These are phyloP conservation scores for Umbelopsis vinacea DNA, from an alignment of 192 early-diverging fungal species.

Conservation along the genomic window DNA sequence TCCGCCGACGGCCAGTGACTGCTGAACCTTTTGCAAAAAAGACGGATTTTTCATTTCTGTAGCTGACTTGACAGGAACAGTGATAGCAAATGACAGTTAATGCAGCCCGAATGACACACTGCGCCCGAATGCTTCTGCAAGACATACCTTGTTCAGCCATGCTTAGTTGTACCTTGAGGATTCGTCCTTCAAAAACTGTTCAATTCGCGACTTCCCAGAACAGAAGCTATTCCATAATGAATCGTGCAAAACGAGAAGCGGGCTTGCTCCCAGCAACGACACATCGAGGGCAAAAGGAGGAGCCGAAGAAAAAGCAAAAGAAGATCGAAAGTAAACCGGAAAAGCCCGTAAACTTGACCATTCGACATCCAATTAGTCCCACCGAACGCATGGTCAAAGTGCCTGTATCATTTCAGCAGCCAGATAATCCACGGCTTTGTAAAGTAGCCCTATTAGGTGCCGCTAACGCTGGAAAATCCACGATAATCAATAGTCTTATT, in stretches of 20 bases:
- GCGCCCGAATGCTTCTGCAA: too few relatives aligned
- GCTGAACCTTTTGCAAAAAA: too few relatives aligned
- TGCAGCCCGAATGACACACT: too few relatives aligned
- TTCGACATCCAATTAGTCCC: not conserved
- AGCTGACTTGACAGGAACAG: too few relatives aligned
- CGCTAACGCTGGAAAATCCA: constrained; percentile 79
- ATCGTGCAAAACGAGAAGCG: constrained; percentile 34
- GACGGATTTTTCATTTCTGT: too few relatives aligned
- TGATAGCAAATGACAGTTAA: too few relatives aligned
- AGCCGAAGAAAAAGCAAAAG: not conserved
- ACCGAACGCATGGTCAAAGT: constrained; percentile 34
- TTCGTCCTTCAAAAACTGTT: too few relatives aligned
- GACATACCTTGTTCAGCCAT: too few relatives aligned
- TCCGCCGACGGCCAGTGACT: too few relatives aligned
- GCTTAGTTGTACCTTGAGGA: too few relatives aligned
- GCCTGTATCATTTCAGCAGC: constrained; percentile 54
- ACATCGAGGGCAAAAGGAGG: not conserved
- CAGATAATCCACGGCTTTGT: constrained; percentile 58
- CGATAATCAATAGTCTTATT: constrained; percentile 71
- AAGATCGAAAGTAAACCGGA: not conserved
- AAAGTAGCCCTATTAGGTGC: constrained; percentile 71
- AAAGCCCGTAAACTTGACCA: not conserved
- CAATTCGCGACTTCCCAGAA: too few relatives aligned
- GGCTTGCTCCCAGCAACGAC: constrained; percentile 20
- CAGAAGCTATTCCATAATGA: constrained; percentile 41